These are phyloP conservation scores for Rosa persica DNA, from an alignment of 306 rosid genomes.

Conservation along the genomic window DNA sequence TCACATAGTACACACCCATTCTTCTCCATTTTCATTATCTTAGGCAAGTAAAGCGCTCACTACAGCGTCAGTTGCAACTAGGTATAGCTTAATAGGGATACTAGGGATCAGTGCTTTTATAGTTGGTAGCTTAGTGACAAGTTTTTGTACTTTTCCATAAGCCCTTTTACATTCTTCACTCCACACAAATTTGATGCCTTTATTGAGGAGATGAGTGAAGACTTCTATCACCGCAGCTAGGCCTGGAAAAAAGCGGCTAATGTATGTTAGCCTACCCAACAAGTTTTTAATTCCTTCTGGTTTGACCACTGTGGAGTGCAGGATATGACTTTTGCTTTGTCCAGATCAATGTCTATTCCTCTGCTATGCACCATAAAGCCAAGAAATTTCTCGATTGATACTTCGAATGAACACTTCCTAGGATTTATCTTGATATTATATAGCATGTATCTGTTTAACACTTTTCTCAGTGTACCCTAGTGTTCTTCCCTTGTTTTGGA, in stretches of 20 bases:
- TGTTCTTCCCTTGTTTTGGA: background rate
- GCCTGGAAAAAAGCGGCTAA: too few species aligned
- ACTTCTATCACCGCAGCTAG: too few species aligned
- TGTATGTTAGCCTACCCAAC: too few species aligned
- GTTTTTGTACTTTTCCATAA: background rate
- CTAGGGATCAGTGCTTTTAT: background rate
- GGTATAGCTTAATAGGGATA: background rate
- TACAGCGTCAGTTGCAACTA: background rate
- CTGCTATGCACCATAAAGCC: too few species aligned
- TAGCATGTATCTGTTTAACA: background rate
- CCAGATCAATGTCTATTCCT: too few species aligned
- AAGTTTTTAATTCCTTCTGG: too few species aligned
- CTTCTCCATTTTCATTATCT: background rate
- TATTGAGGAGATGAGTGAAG: too few species aligned
- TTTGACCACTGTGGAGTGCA: too few species aligned
- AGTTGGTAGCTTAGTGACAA: background rate
- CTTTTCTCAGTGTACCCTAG: background rate
- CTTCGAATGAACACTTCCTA: too few species aligned
- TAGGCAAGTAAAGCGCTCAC: background rate
- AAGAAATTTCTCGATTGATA: too few species aligned
- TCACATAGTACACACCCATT: background rate
- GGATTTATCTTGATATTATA: background rate
- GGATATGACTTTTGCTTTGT: too few species aligned
- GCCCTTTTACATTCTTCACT: background rate
- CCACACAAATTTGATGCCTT: too few species aligned